These are phyloP conservation scores for Botrytis hyacinthi DNA, from an alignment of 2,329 filamentous ascomycete species.

Conservation along the genomic window DNA sequence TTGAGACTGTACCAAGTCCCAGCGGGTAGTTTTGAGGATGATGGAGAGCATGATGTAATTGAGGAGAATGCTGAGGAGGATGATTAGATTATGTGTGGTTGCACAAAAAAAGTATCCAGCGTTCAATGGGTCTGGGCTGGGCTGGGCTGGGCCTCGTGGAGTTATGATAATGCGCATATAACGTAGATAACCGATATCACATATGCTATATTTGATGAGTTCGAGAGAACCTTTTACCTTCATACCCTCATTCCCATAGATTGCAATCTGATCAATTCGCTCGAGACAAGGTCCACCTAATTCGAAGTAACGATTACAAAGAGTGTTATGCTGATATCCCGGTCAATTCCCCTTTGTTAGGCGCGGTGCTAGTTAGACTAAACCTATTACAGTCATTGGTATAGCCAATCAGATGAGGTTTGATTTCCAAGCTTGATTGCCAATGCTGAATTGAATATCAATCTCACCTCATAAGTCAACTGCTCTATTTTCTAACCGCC, in stretches of 20 bases:
- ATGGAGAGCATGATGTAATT: conserved; percentile 58
- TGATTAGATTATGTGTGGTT: conserved; percentile 26
- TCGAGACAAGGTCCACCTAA: neutral
- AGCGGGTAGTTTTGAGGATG: conserved; percentile 83
- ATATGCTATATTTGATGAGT: conserved; percentile 5
- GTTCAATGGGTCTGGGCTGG: conserved; percentile 8
- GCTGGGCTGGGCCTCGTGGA: conserved; percentile 14
- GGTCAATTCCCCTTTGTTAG: neutral
- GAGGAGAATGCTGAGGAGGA: conserved; percentile 36
- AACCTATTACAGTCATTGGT: neutral
- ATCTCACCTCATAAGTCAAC: neutral
- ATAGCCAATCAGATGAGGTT: neutral
- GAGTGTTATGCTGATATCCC: neutral
- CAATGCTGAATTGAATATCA: neutral
- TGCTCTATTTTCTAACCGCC: neutral
- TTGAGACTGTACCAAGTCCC: conserved; percentile 92
- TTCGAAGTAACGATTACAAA: neutral
- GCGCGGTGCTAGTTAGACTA: neutral
- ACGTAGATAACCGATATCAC: conserved; percentile 2
- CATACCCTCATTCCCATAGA: neutral
- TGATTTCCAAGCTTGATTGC: neutral
- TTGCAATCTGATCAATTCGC: neutral
- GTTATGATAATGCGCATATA: conserved; percentile 19
- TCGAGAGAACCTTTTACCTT: neutral
- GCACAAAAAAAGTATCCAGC: neutral